These are phyloP conservation scores for Hygrophila difformis DNA, from an alignment of 257 asterid genomes.

Conservation along the genomic window DNA sequence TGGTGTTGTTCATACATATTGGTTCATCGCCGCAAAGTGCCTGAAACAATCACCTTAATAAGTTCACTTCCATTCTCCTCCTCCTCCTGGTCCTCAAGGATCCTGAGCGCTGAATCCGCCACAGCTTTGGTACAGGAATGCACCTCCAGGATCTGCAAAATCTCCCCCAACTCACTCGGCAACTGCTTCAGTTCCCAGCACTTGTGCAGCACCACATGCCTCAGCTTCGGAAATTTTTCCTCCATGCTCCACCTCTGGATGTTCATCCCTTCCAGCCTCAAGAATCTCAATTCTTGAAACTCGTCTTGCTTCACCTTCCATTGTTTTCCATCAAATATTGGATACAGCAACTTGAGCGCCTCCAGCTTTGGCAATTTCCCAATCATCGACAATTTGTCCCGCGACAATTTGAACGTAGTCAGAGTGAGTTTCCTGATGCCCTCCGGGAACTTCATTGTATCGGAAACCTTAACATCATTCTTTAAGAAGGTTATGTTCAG, in stretches of 20 bases:
- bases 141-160: slow-evolving; percentile 19
- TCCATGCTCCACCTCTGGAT: slow-evolving; percentile 14
- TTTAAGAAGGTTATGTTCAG: slow-evolving; percentile 11
- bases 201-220: slow-evolving; percentile 8
- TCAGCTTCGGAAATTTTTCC: slow-evolving; percentile 19
- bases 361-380: slow-evolving; percentile 10
- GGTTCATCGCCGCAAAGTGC: too few species aligned
- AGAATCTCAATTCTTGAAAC: slow-evolving; percentile 9
- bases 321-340: slow-evolving; percentile 12
- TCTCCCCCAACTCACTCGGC: slow-evolving; percentile 14
- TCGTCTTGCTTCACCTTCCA: slow-evolving; percentile 13
- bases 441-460: background rate
- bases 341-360: slow-evolving; percentile 6
- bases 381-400: slow-evolving; percentile 13
- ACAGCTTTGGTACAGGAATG: slow-evolving; percentile 9
- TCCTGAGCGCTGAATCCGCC: slow-evolving; percentile 14
- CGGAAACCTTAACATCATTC: slow-evolving; percentile 2
- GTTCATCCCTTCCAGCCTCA: slow-evolving; percentile 11
- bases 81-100: slow-evolving; percentile 10
- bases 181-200: slow-evolving; percentile 21
- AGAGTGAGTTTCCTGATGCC: slow-evolving; percentile 12
- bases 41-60: too few species aligned
- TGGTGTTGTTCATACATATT: too few species aligned
- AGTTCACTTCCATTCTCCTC: slow-evolving; percentile 15
- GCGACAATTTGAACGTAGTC: slow-evolving; percentile 3